Evolutionary conservation across 345 rosid species (phyloP).

Genomic region (Erucastrum elatum): DNA sequence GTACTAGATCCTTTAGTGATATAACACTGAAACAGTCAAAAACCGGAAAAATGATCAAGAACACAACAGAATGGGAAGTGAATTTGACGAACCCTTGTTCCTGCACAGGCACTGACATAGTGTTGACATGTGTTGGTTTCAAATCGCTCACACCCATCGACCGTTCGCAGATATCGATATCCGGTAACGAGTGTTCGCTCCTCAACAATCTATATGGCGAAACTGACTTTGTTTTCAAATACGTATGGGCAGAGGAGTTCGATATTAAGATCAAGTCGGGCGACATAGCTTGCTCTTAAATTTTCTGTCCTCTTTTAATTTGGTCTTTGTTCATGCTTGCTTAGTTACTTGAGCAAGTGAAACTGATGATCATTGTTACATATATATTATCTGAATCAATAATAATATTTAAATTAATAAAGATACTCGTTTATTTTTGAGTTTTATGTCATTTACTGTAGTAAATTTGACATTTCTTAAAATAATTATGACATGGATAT

Average conservation of each 20-base stretch:
- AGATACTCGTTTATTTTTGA: neutral
- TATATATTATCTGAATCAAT: neutral
- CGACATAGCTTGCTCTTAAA: neutral
- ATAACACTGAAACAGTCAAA: conserved; percentile 6
- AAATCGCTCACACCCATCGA: conserved; percentile 12
- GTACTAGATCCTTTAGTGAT: neutral
- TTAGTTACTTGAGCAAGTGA: neutral
- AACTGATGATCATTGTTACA: neutral
- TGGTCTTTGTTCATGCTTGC: neutral
- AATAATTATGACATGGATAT: no score
- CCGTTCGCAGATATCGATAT: neutral
- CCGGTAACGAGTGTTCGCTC: conserved; percentile 11
- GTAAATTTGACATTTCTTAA: neutral
- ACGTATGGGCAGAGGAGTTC: neutral
- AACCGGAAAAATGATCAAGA: conserved; percentile 11
- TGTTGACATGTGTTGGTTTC: conserved; percentile 17
- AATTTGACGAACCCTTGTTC: neutral
- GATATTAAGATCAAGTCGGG: neutral
- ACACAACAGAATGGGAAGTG: conserved; percentile 29
- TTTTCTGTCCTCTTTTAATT: neutral
- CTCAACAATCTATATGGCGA: neutral
- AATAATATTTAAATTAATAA: neutral
- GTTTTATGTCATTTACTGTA: neutral
- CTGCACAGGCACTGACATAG: neutral
- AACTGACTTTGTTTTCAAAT: neutral